Evolutionary conservation across 805 yeast species (phyloP).

Genomic region (Jamesozyma lodderae): DNA sequence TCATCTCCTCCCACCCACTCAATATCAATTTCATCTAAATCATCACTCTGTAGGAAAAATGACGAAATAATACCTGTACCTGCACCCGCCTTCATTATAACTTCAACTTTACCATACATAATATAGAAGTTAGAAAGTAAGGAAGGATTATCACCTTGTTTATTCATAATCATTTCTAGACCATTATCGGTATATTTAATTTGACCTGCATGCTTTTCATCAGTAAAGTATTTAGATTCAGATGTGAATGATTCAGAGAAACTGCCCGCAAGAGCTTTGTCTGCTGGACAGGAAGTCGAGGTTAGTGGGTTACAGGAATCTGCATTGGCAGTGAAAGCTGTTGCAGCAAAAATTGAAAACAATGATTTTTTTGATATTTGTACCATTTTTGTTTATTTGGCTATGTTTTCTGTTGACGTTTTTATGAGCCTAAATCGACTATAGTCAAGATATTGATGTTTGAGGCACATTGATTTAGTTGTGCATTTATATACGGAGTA

Average conservation of each 20-base stretch:
- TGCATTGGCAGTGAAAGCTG: neutral
- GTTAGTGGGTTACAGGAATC: slow-evolving; percentile 39
- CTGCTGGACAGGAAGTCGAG: slow-evolving; percentile 34
- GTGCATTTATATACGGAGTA: no score
- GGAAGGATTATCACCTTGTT: slow-evolving; percentile 70
- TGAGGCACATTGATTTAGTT: no score
- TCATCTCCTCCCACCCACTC: slow-evolving; percentile 83
- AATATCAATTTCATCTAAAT: slow-evolving; percentile 79
- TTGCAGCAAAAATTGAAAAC: neutral
- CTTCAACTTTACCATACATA: slow-evolving; percentile 84
- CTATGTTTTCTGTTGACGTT: no score
- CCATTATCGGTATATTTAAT: slow-evolving; percentile 48
- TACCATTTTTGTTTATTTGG: neutral
- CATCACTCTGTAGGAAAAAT: slow-evolving; percentile 74
- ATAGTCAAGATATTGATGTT: no score
- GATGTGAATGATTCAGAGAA: slow-evolving; percentile 43
- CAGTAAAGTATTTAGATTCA: slow-evolving; percentile 35
- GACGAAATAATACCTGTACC: slow-evolving; percentile 79
- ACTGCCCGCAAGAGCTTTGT: slow-evolving; percentile 55
- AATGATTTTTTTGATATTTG: neutral
- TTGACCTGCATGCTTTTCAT: slow-evolving; percentile 35
- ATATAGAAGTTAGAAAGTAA: slow-evolving; percentile 70
- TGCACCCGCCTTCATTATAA: slow-evolving; percentile 56
- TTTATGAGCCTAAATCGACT: no score
- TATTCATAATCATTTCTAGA: slow-evolving; percentile 46